Evolutionary conservation across 179 eudicot species (phyloP), one percentile per base, ranked within the genome.

Genomic region (Beta corolliflora): DNA sequence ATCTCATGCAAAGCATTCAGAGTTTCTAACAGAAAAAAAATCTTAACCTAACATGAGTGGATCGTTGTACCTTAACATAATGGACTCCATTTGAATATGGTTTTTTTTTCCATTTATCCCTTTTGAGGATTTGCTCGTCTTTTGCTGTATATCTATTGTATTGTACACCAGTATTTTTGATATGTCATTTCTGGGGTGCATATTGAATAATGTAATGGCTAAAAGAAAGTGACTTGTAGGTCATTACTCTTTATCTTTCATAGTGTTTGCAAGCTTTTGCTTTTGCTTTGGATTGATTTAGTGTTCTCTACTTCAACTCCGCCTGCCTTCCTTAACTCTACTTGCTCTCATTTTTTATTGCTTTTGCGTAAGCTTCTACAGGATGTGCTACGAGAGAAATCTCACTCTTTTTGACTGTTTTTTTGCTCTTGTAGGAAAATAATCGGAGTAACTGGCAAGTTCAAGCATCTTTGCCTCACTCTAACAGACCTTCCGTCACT

Each of bases 401-500:
- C 55, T 31, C 52, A 80, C 83, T 36, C 45, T 58, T 29, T 29
- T 29, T 73, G 59, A 41, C 29, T 61, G 29, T 72, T 55, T 31
- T 21, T 66, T 77, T 60, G 18, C 73, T 52, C 58, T 77, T 76
- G 60, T 90, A 95, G 99, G 91, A 85, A 58, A 87, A 87, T 82
- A 83, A 63, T 61, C 82, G 84, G 46, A 83, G 76, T 61, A 80
- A 77, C 53, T 87, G 90, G 96, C 93, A 89, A 77, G 71, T 73
- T 69, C 83, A 83, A 77, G 25, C 88, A 46, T 78, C 91, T 77
- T 84, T 95, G 75, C 85, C 91, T 70, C 86, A 71, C 77, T 86
- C 99, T 80, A 77, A 85, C 41, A 86, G 93, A 75, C 94, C 98
- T 61, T 71, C 91, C 45, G 79, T 90, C n/a, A 73, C 75, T 79